phyloP scores from a whole-genome alignment of 139 green algal species.

The Volvox africanus region DNA sequence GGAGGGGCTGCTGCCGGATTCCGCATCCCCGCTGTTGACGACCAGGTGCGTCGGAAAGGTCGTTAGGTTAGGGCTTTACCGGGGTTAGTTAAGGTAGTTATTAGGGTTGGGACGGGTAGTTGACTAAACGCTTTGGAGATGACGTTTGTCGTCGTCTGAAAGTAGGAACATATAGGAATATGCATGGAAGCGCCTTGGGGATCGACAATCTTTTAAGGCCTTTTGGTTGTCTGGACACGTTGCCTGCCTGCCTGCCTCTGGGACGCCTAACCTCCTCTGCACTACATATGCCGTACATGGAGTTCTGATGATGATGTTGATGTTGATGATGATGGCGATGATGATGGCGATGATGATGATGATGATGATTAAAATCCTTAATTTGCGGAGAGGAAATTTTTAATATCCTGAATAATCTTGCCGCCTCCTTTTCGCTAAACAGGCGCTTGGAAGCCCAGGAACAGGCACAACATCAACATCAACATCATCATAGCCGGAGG shows the following conservation, averaged over 20 bases:
- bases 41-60: neutral
- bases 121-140: too few relatives aligned
- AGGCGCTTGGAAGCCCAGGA: neutral
- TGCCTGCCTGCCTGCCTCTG: too few relatives aligned
- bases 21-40: neutral
- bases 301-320: too few relatives aligned
- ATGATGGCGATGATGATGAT: too few relatives aligned
- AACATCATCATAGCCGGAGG: neutral
- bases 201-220: neutral
- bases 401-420: too few relatives aligned
- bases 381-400: too few relatives aligned
- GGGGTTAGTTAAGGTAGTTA: too few relatives aligned
- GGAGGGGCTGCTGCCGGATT: constrained; percentile 17
- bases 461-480: neutral
- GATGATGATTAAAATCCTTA: too few relatives aligned
- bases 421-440: too few relatives aligned
- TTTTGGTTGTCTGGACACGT: neutral
- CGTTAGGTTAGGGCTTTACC: too few relatives aligned
- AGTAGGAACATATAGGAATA: neutral
- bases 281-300: neutral
- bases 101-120: neutral
- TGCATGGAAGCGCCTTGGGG: neutral
- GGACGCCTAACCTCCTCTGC: neutral
- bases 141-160: neutral
- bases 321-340: too few relatives aligned